Base-by-base conservation (phyloP, 2,329 filamentous ascomycete species). In the Pestalotiopsis sp. region DNA sequence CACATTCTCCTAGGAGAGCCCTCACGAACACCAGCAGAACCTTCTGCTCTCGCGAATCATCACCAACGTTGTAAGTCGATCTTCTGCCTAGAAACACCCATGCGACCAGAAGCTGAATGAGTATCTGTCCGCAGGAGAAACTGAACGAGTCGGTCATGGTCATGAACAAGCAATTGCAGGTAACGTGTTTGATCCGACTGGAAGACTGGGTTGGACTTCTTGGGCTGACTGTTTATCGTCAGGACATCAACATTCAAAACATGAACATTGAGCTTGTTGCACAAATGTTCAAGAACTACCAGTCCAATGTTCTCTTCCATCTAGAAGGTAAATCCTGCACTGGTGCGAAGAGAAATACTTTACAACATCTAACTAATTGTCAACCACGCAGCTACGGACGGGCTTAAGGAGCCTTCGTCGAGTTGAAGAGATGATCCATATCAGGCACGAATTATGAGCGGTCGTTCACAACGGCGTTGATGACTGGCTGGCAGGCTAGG, bases 201-300 rank as follows among this genome's bases (percentile, higher is more conserved):
- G 78, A 66, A 57, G 63, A 35, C 20, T 40, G 55, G 4, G 70
- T 59, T 35, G 44, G 26, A 20, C 17, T 9, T 14, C 38, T 39
- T 13, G 11, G 35, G 48, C 65, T 68, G 11, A 62, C 48, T 13
- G 30, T 4, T 35, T 38, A 26, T 39, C n/a, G 17, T 3, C 73
- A 97, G 92, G 95, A 98, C 73, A 98, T 98, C 85, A 98, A 98
- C 77, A 91, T 98, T 67, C 93, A 97, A 76, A 99, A 98, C 79
- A 98, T 98, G 94, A 97, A 99, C 77, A 94, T 98, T 44, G 96
- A 98, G 82, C 87, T 98, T 2, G 96, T 98, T 4, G 94, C 95
- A 0, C 95, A 98, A 78, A 99, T 99, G 96, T 99, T 98, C 85
- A 98, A 98, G 84, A 99, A 98, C 81, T 99, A 99, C 79, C 94